A percentile compares a stretch with the other conserved stretches of the same genome.
Conservation (phyloP, 441 rosid species). For the Biscutella laevigata region DNA sequence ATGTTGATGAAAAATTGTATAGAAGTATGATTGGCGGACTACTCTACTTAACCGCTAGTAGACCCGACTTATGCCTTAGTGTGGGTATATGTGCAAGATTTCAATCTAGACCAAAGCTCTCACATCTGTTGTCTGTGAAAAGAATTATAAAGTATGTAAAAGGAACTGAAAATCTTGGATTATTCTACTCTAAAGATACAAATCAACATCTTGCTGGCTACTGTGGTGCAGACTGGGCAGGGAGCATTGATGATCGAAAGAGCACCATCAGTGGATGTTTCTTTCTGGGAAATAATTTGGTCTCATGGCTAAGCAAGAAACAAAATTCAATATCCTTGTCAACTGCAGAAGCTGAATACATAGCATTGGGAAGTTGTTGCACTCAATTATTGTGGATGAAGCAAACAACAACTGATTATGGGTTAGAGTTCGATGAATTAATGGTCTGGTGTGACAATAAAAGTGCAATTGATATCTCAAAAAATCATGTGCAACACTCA, state of each 20-base stretch:
- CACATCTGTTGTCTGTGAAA: not conserved
- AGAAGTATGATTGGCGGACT: not conserved
- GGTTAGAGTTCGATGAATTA: no score
- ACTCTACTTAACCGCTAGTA: not conserved
- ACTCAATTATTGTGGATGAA: no score
- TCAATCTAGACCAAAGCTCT: not conserved
- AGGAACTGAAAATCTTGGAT: not conserved
- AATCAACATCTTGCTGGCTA: not conserved
- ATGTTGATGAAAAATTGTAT: not conserved
- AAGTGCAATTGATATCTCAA: no score
- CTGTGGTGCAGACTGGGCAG: not conserved
- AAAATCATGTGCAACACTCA: no score
- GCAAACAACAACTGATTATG: no score
- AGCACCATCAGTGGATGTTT: not conserved
- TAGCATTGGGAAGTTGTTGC: no score
- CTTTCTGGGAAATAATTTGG: not conserved
- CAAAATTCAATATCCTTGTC: not conserved
- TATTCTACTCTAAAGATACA: not conserved
- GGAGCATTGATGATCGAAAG: not conserved
- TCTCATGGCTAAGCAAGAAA: not conserved
- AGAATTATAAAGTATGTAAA: not conserved
- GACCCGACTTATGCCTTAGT: not conserved
- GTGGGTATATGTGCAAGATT: not conserved
- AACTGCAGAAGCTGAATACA: no score
- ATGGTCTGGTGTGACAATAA: no score